Percentiles rank a stretch among this genome's conserved stretches.
Evolutionary conservation across 139 green algal species (phyloP).

Genomic region (Chlamydomonas schloesseri): DNA sequence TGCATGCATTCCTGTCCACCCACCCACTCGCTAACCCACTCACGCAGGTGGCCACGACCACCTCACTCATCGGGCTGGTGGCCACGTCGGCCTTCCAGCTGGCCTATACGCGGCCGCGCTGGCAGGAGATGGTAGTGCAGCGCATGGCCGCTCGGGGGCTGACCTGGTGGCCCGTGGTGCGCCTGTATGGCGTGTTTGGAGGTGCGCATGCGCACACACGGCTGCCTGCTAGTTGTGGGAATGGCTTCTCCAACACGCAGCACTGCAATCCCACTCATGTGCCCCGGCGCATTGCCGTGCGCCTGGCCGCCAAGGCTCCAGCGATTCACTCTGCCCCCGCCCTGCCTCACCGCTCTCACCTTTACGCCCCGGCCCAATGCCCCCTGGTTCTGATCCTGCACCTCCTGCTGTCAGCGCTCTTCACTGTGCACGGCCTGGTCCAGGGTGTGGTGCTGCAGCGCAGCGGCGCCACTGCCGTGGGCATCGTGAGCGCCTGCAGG

Average conservation of each 20-base stretch:
- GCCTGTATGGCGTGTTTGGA: conserved; percentile 25
- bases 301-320: too few species aligned
- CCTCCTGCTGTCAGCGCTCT: not conserved
- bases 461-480: conserved; percentile 31
- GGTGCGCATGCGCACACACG: not conserved
- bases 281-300: too few species aligned
- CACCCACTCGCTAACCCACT: too few species aligned
- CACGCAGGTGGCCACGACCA: conserved; percentile 37
- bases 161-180: conserved; percentile 8
- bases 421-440: conserved; percentile 41
- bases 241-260: too few species aligned
- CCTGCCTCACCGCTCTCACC: not conserved
- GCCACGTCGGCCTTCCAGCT: conserved; percentile 24
- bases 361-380: too few species aligned
- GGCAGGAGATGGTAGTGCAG: conserved; percentile 21
- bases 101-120: conserved; percentile 23
- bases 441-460: conserved; percentile 45
- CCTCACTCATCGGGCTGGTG: conserved; percentile 17
- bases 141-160: conserved; percentile 9
- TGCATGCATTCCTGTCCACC: too few species aligned
- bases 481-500: conserved; percentile 17
- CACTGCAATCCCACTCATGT: too few species aligned
- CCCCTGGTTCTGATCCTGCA: too few species aligned
- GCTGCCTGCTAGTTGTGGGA: too few species aligned
- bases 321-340: not conserved